Base-by-base conservation (phyloP, 2,329 filamentous ascomycete species). In the Colletotrichum scovillei region DNA sequence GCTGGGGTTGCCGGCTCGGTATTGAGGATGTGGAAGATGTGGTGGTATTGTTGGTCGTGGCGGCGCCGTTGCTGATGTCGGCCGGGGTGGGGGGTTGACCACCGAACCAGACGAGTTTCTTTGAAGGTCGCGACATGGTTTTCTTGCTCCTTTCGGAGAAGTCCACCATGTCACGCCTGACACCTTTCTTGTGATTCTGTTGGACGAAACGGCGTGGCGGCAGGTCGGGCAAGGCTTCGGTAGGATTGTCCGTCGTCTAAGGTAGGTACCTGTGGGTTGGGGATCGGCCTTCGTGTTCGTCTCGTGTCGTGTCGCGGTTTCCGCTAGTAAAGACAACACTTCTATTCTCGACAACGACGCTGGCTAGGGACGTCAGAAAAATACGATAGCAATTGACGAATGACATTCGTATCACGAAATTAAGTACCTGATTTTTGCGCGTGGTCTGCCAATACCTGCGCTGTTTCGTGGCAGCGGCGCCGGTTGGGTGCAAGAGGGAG, bases 101-200 rank as follows among this genome's bases (percentile, higher is more conserved):
- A 35, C 66, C 66, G 60, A 73, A 73, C 67, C 70, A 70, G 55
- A 70, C 32, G 22, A 35, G 42, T 28, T 16, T 49, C 38, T 26
- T 49, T 30, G 55, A 32, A 5, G 58, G 46, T 64, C 67, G 67
- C 67, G 70, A 73, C 70, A 73, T 73, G 60, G 46, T 60, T 30
- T 35, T 35, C 14, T 32, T 35, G 14, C 53, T 65, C 52, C 22
- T 19, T 30, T 9, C 1, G 5, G 19, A 35, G 8, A 52, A 5
- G 16, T 11, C 16, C 16, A 56, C 66, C 66, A 64, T 55, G 66
- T n/a, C 66, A 58, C 69, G 53, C 11, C n/a, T 30, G 24, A 22
- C 26, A 9, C 14, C 38, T 19, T 42, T 42, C 19, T 42, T 19
- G 38, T 42, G 38, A 42, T 42, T 3, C 16, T 3, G 38, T 19